Conservation (phyloP, 2,329 filamentous ascomycete genomes). For the Waltergamsia citrina region DNA sequence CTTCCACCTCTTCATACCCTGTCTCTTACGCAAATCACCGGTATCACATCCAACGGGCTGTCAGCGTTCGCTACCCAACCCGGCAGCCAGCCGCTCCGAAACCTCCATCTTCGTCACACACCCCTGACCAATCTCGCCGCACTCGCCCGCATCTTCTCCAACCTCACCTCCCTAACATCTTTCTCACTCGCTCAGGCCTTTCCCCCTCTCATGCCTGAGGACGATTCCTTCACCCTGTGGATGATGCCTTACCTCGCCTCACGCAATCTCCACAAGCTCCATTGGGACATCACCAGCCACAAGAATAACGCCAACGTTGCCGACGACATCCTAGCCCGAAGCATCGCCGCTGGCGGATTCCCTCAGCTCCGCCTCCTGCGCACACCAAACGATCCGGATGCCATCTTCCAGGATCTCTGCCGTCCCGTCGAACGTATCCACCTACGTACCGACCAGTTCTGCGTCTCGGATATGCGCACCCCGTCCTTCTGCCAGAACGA, state of each 20-base stretch:
- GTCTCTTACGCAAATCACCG: slow-evolving; percentile 44
- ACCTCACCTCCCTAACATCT: slow-evolving; percentile 35
- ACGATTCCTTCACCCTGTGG: slow-evolving; percentile 44
- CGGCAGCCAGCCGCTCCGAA: slow-evolving; percentile 32
- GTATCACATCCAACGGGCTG: slow-evolving; percentile 46
- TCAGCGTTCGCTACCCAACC: slow-evolving; percentile 44
- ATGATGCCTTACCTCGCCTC: slow-evolving; percentile 57
- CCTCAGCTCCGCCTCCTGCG: slow-evolving; percentile 51
- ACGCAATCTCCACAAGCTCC: slow-evolving; percentile 38
- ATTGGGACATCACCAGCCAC: slow-evolving; percentile 55
- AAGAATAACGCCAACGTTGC: slow-evolving; percentile 34
- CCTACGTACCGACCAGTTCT: slow-evolving; percentile 38
- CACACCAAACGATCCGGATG: slow-evolving; percentile 60
- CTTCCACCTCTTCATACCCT: slow-evolving; percentile 46
- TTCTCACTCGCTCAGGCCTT: slow-evolving; percentile 46
- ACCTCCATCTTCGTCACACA: slow-evolving; percentile 45
- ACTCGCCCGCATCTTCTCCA: slow-evolving; percentile 49
- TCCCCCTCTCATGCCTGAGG: slow-evolving; percentile 44
- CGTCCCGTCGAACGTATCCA: slow-evolving; percentile 48
- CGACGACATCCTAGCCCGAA: slow-evolving; percentile 53
- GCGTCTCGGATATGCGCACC: slow-evolving; percentile 7
- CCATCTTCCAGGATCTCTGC: slow-evolving; percentile 60
- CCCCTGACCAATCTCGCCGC: slow-evolving; percentile 46
- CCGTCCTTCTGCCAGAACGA: slow-evolving; percentile 11
- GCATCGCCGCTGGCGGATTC: slow-evolving; percentile 53